Evolutionary conservation across 768 basidiomycete species (phyloP).

Genomic region (Panaeolus cyanescens): DNA sequence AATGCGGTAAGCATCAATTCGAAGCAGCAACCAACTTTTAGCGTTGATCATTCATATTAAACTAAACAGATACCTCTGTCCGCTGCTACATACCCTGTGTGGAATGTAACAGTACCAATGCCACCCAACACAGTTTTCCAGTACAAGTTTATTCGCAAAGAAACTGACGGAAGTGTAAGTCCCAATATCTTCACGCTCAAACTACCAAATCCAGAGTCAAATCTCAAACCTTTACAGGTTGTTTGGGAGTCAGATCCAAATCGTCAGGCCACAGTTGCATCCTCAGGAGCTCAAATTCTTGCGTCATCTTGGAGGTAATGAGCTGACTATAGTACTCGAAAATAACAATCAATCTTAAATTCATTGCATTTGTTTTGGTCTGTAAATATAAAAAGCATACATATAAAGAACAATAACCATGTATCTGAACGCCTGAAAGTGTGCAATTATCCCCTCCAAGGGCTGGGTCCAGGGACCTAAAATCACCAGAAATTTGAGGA

Average conservation of each 20-base stretch:
- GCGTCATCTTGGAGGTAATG: slow-evolving; percentile 45
- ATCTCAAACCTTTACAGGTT: slow-evolving; percentile 32
- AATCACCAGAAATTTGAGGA: not conserved
- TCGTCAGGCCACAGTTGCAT: slow-evolving; percentile 42
- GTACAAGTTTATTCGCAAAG: slow-evolving; percentile 66
- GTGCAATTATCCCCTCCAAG: slow-evolving; percentile 20
- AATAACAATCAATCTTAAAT: no score
- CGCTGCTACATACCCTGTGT: slow-evolving; percentile 53
- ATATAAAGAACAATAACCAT: no score
- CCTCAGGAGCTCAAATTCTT: slow-evolving; percentile 41
- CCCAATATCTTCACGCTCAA: not conserved
- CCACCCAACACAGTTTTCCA: slow-evolving; percentile 51
- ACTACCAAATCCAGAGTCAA: not conserved
- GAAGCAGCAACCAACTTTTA: not conserved
- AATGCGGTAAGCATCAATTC: slow-evolving; percentile 38
- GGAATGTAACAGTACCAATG: slow-evolving; percentile 51
- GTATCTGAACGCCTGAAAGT: no score
- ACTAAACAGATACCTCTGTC: slow-evolving; percentile 49
- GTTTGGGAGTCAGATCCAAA: slow-evolving; percentile 68
- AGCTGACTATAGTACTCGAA: slow-evolving; percentile 10
- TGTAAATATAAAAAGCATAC: no score
- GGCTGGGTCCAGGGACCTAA: slow-evolving; percentile 18
- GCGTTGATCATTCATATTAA: no score
- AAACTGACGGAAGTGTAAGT: slow-evolving; percentile 20
- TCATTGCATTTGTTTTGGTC: no score